Percentiles rank a stretch among this genome's conserved stretches.
phyloP scores from a whole-genome alignment of 2,329 filamentous ascomycete species.

The Pestalotiopsis sp. region DNA sequence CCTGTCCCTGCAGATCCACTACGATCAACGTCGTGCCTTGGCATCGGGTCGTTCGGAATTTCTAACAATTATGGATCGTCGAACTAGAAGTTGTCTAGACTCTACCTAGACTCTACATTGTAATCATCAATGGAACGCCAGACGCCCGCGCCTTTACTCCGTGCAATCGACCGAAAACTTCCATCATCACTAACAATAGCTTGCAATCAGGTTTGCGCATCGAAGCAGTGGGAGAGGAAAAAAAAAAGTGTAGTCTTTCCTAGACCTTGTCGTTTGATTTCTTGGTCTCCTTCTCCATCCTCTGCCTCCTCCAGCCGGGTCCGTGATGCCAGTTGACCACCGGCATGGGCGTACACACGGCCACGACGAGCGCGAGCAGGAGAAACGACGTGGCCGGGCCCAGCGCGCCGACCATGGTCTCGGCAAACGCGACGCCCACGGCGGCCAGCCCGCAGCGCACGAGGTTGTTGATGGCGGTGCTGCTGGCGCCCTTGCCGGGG shows the following conservation, averaged over 20 bases:
- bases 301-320: slow-evolving; percentile 5
- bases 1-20: too few relatives aligned
- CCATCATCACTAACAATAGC: too few relatives aligned
- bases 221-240: too few relatives aligned
- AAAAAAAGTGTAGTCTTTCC: not conserved
- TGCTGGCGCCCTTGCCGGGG: slow-evolving; percentile 31
- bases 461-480: slow-evolving; percentile 38
- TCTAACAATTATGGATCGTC: too few relatives aligned
- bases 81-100: too few relatives aligned
- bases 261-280: not conserved
- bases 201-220: too few relatives aligned
- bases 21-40: too few relatives aligned
- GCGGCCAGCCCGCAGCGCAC: slow-evolving; percentile 33
- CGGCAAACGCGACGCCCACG: slow-evolving; percentile 26
- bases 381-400: slow-evolving; percentile 20
- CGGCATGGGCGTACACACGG: slow-evolving; percentile 13
- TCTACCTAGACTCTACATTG: too few relatives aligned
- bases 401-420: slow-evolving; percentile 17
- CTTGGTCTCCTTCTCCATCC: not conserved
- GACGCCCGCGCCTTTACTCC: too few relatives aligned
- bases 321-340: slow-evolving; percentile 3
- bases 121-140: too few relatives aligned
- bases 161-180: too few relatives aligned
- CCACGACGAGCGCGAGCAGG: slow-evolving; percentile 18
- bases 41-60: too few relatives aligned